phyloP scores from a whole-genome alignment of 2,329 filamentous ascomycete genomes.

The Colletotrichum chrysophilum region DNA sequence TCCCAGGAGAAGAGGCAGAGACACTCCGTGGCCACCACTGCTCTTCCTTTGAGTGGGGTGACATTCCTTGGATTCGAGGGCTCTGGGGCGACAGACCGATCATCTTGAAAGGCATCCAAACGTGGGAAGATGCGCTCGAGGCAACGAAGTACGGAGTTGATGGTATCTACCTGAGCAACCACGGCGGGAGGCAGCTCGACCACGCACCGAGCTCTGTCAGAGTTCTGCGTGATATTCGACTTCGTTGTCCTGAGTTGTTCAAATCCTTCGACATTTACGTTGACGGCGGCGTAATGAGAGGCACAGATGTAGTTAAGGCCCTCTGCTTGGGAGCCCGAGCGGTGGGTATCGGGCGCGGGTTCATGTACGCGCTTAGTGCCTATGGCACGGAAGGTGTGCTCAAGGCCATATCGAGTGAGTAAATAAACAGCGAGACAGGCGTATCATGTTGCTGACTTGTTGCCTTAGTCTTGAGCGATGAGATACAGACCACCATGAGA shows the following conservation, averaged over 20 bases:
- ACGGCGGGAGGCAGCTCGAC: not conserved
- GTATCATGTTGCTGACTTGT: not conserved
- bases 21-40: not conserved
- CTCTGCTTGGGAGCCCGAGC: not conserved
- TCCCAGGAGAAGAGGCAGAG: not conserved
- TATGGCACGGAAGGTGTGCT: not conserved
- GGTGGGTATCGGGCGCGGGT: not conserved
- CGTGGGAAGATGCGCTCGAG: not conserved
- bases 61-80: not conserved
- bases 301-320: not conserved
- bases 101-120: not conserved
- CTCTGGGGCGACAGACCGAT: not conserved
- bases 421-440: fast-evolving
- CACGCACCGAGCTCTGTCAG: not conserved
- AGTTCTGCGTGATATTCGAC: not conserved
- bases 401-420: not conserved
- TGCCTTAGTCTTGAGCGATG: not conserved
- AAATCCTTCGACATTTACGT: not conserved
- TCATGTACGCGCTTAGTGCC: not conserved
- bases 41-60: not conserved
- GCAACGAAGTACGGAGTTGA: not conserved
- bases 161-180: not conserved
- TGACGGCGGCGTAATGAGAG: not conserved
- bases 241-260: not conserved
- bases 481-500: not conserved